Conservation (phyloP, 2,329 filamentous ascomycete genomes). For the Fusarium citri region DNA sequence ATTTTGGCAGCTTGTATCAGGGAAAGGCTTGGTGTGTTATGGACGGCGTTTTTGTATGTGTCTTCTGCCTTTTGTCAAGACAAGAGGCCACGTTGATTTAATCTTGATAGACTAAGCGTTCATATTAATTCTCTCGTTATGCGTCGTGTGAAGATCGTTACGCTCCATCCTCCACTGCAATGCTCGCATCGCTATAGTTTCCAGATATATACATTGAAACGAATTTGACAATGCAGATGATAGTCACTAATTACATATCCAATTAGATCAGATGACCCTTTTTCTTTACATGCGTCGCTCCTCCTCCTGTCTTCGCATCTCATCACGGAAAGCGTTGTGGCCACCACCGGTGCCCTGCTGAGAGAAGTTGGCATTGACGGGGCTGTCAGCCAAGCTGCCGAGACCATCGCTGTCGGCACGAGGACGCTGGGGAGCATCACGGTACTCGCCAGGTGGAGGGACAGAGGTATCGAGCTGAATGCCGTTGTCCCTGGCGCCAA, state of each 20-base stretch:
- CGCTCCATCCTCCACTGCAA: constrained; percentile 11
- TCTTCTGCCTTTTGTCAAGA: not conserved
- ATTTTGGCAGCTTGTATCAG: constrained; percentile 20
- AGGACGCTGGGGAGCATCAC: constrained; percentile 48
- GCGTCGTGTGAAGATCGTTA: constrained; percentile 41
- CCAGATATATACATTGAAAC: constrained; percentile 20
- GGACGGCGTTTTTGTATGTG: constrained; percentile 4
- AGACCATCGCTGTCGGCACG: constrained; percentile 61
- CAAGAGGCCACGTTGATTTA: constrained; percentile 1
- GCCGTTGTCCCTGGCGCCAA: constrained; percentile 52
- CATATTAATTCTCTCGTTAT: constrained; percentile 41
- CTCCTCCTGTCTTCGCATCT: constrained; percentile 60
- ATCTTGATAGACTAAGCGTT: constrained; percentile 37
- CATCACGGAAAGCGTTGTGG: constrained; percentile 62
- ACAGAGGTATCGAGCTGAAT: constrained; percentile 60
- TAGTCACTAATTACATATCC: not conserved
- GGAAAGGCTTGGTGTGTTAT: not conserved
- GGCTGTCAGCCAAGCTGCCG: constrained; percentile 62
- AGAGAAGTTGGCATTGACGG: constrained; percentile 57
- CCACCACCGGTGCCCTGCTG: constrained; percentile 51
- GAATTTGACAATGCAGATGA: not conserved
- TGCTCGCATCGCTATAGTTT: constrained; percentile 20
- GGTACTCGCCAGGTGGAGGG: constrained; percentile 49
- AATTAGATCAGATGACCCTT: constrained; percentile 1
- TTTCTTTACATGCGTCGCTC: constrained; percentile 49